Conservation (phyloP, 768 basidiomycete genomes). For the Lactifluus rugatus region DNA sequence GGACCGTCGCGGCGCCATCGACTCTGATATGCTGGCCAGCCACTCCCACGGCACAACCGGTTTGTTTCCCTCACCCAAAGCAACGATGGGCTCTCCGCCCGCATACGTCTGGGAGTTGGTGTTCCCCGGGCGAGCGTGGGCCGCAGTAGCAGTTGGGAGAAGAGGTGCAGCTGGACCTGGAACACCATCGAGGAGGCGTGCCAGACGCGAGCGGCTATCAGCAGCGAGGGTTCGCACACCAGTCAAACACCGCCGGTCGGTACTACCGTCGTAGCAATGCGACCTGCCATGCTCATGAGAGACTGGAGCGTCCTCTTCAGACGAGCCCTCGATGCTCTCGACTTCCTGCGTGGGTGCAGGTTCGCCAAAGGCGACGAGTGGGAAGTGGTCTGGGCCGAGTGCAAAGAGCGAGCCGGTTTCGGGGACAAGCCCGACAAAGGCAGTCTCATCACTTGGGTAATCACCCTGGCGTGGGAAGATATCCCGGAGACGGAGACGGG, state of each 20-base stretch:
- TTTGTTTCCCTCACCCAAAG: not conserved
- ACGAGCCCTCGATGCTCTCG: constrained; percentile 29
- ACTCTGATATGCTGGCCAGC: not conserved
- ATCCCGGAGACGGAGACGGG: constrained; percentile 64
- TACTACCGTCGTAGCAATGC: constrained; percentile 28
- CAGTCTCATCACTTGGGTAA: constrained; percentile 46
- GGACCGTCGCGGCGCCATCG: not conserved
- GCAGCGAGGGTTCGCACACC: constrained; percentile 50
- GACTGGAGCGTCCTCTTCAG: not conserved
- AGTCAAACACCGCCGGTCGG: constrained; percentile 50
- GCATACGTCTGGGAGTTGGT: constrained; percentile 6
- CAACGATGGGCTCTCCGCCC: not conserved
- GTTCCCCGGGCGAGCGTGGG: constrained; percentile 25
- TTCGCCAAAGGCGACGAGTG: constrained; percentile 67
- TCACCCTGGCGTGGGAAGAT: constrained; percentile 46
- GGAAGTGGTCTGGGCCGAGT: constrained; percentile 74
- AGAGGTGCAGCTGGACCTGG: constrained; percentile 22
- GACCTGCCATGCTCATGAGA: not conserved
- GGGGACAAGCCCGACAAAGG: constrained; percentile 74
- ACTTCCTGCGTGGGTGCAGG: constrained; percentile 23
- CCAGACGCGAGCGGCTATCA: constrained; percentile 32
- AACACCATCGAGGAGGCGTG: constrained; percentile 52
- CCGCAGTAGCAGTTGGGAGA: constrained; percentile 20
- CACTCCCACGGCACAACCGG: constrained; percentile 2
- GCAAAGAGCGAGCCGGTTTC: constrained; percentile 71